These are phyloP conservation scores for Geotrichum reessii DNA, from an alignment of 1,139 yeast genomes.

Conservation along the genomic window DNA sequence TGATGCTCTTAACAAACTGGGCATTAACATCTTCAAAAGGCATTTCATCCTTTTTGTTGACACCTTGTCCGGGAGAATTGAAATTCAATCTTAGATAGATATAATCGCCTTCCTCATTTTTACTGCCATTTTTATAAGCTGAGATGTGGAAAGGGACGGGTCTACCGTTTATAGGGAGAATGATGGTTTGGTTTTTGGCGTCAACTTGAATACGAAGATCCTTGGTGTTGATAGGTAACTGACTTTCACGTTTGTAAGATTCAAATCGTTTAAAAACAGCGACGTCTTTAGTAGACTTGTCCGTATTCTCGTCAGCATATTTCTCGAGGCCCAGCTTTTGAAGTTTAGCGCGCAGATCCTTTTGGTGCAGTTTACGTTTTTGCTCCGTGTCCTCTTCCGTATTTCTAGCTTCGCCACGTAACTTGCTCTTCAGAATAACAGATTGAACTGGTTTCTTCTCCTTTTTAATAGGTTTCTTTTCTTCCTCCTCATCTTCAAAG, in stretches of 20 bases:
- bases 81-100: slow-evolving; percentile 87
- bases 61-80: slow-evolving; percentile 82
- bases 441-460: slow-evolving; percentile 23
- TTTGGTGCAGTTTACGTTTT: slow-evolving; percentile 77
- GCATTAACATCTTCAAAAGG: slow-evolving; percentile 80
- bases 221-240: slow-evolving; percentile 75
- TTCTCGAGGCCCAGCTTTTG: slow-evolving; percentile 64
- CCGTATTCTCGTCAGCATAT: slow-evolving; percentile 32
- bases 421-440: slow-evolving; percentile 62
- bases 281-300: slow-evolving; percentile 59
- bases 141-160: slow-evolving; percentile 98
- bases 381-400: slow-evolving; percentile 72
- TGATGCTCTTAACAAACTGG: slow-evolving; percentile 79
- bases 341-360: slow-evolving; percentile 73
- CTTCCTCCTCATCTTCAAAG: slow-evolving; percentile 59
- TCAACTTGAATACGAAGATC: slow-evolving; percentile 87
- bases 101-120: slow-evolving; percentile 93
- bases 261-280: slow-evolving; percentile 87
- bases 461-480: slow-evolving; percentile 23
- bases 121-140: slow-evolving; percentile 88
- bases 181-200: slow-evolving; percentile 77
- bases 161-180: slow-evolving; percentile 88
- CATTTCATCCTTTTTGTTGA: slow-evolving; percentile 65
- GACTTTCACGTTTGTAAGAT: slow-evolving; percentile 88
- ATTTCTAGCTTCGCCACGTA: slow-evolving; percentile 68